Evolutionary conservation across 805 yeast species (phyloP), one percentile per base, ranked within the genome.

Genomic region (Saturnispora mendoncae): DNA sequence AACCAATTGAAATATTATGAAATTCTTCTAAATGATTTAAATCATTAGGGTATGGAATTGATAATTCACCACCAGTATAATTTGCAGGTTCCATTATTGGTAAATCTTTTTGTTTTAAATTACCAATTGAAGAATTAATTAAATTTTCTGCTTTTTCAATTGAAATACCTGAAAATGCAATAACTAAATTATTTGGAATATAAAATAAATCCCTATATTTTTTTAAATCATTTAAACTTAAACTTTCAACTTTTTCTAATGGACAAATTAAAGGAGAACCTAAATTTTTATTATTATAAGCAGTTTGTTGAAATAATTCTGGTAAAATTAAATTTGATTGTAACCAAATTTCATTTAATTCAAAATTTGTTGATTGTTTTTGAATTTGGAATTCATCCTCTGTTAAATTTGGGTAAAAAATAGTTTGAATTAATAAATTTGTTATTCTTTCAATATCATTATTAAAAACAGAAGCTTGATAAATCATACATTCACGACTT

Each of bases 391-490:
- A 64, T 55, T 90, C 97, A 38, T 72, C 74, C 13, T 73, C 76
- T 2, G 81, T 67, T 30, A 88, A 62, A 31, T 60, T 60, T 7
- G 98, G 97, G 43, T 66, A 67, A 10, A 80, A 65, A 3, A 90
- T 80, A 0, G 97, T 85, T 49, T 87, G 88, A 20, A 84, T 65
- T 51, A 92, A 66, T 35, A 85, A 67, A 35, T 72, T 72, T 48
- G 84, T 75, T 94, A 92, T 86, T 49, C 69, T 67, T 30, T 76
- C 90, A 8, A 82, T 78, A 55, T 88, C 96, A 34, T 71, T 69
- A 57, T 88, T 88, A 71, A 92, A 90, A 1, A 87, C 95, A 3
- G 95, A 80, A 1, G 97, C 94, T 62, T 92, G 97, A 61, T 92
- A 92, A 65, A 90, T 76, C 67, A 90, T 71, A 4, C 94, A 74